Conservation (phyloP, 179 eudicot species). For the Heliamphora pulchella region DNA sequence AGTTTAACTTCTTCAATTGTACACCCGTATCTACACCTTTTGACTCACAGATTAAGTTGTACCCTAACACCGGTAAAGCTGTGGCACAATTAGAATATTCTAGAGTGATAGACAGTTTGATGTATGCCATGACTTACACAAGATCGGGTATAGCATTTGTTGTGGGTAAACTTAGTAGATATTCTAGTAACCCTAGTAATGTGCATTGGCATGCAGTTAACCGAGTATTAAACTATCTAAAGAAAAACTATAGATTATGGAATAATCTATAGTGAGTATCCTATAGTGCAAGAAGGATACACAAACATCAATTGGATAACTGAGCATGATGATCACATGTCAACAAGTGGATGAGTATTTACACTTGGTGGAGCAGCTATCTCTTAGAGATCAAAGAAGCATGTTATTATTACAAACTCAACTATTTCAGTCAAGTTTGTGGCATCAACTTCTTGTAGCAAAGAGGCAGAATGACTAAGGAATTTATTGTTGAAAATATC, state of each 20-base stretch:
- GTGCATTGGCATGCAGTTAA: not conserved
- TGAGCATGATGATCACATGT: not conserved
- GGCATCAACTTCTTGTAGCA: not conserved
- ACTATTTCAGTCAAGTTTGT: not conserved
- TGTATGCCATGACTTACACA: not conserved
- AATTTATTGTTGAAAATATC: not conserved
- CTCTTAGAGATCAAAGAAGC: not conserved
- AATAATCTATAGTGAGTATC: not conserved
- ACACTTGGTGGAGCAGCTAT: not conserved
- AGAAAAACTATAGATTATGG: not conserved
- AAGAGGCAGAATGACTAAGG: not conserved
- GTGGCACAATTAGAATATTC: not conserved
- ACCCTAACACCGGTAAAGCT: not conserved
- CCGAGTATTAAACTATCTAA: not conserved
- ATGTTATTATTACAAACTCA: no score
- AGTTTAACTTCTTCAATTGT: not conserved
- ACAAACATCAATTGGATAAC: not conserved
- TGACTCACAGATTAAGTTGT: not conserved
- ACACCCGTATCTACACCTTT: not conserved
- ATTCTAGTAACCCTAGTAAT: not conserved
- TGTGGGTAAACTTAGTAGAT: not conserved
- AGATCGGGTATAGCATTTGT: not conserved
- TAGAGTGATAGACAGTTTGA: not conserved
- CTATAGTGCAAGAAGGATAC: not conserved
- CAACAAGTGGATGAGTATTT: not conserved